Conservation (phyloP, 805 yeast genomes). For the Ogataea populi-albae region DNA sequence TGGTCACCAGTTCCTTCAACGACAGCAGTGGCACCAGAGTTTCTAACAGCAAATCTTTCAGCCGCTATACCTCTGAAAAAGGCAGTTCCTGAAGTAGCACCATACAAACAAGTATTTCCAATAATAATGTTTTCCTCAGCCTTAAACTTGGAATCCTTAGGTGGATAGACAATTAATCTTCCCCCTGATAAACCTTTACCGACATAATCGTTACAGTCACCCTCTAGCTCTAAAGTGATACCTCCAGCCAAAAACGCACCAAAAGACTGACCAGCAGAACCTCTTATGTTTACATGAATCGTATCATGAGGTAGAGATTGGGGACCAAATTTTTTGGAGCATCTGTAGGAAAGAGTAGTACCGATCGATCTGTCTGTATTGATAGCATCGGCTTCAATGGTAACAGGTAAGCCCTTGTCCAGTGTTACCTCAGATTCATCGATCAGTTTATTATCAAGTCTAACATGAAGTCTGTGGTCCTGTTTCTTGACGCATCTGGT, state of each 20-base stretch:
- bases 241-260: constrained; percentile 98
- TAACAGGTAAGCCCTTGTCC: constrained; percentile 93
- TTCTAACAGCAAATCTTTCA: constrained; percentile 96
- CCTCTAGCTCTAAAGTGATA: constrained; percentile 90
- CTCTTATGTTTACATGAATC: constrained; percentile 84
- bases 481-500: constrained; percentile 89
- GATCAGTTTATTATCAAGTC: constrained; percentile 91
- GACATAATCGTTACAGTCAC: constrained; percentile 97
- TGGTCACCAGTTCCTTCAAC: constrained; percentile 98
- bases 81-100: constrained; percentile 94
- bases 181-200: constrained; percentile 98
- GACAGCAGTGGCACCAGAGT: constrained; percentile 97
- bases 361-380: constrained; percentile 97
- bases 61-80: constrained; percentile 97
- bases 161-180: constrained; percentile 87
- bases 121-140: constrained; percentile 95
- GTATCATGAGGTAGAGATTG: constrained; percentile 94
- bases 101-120: constrained; percentile 97
- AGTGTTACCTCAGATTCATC: constrained; percentile 95
- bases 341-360: constrained; percentile 89
- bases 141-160: constrained; percentile 75
- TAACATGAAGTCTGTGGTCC: constrained; percentile 88
- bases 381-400: constrained; percentile 87
- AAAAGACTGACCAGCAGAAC: constrained; percentile 97
- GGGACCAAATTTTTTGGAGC: constrained; percentile 91